These are phyloP conservation scores for Mycena capillaripes DNA, from an alignment of 768 basidiomycete genomes.

Conservation along the genomic window DNA sequence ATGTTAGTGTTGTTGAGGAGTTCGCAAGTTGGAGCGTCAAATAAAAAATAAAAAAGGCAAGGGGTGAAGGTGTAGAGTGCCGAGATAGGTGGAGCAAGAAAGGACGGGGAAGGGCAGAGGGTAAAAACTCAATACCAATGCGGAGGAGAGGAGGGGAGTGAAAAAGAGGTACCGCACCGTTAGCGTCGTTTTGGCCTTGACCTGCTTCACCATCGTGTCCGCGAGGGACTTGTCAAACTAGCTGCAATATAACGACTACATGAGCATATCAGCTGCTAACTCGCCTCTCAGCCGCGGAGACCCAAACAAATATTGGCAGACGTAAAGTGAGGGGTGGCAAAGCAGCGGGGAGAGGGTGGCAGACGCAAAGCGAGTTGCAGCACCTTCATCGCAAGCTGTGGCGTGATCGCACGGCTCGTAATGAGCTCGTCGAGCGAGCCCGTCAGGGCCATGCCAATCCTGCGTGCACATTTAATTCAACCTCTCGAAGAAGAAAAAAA, in stretches of 20 bases:
- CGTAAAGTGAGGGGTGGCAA: too few species aligned
- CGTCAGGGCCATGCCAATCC: conserved; percentile 97
- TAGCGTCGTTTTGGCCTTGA: conserved; percentile 94
- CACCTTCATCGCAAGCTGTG: conserved; percentile 75
- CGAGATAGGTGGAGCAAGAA: too few species aligned
- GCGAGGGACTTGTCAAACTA: conserved; percentile 98
- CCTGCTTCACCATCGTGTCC: conserved; percentile 92
- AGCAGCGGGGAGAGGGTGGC: neutral
- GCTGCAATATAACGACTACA: neutral
- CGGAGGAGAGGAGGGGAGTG: neutral
- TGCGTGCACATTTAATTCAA: conserved; percentile 51
- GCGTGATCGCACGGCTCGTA: conserved; percentile 95
- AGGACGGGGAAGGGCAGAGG: too few species aligned
- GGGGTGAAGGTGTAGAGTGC: too few species aligned
- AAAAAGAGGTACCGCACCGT: conserved; percentile 66
- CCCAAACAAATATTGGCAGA: too few species aligned
- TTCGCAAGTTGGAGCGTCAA: too few species aligned
- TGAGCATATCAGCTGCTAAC: too few species aligned
- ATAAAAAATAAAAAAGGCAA: too few species aligned
- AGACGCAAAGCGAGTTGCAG: neutral
- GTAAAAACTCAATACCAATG: too few species aligned
- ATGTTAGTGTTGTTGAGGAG: too few species aligned
- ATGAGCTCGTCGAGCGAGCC: conserved; percentile 92
- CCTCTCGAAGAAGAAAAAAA: neutral
- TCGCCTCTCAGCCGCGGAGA: too few species aligned